Conservation (phyloP, 2,329 filamentous ascomycete genomes). For the Colletotrichum zoysiae region DNA sequence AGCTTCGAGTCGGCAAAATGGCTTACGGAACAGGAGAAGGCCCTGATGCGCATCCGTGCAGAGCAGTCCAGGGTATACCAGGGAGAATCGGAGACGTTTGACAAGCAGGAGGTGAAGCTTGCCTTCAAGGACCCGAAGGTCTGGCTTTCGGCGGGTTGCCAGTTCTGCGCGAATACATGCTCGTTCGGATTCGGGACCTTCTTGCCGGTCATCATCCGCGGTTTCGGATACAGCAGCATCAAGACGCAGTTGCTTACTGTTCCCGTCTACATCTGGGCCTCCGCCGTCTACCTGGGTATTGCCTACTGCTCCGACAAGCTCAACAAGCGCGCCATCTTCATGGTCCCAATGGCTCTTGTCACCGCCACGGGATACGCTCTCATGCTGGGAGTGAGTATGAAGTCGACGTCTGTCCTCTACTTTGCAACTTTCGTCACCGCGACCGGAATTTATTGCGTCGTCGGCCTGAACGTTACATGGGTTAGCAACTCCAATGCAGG, state of each 20-base stretch:
- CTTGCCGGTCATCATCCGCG: slow-evolving; percentile 66
- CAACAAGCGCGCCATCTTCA: slow-evolving; percentile 58
- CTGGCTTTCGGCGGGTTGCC: slow-evolving; percentile 60
- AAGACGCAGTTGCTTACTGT: slow-evolving; percentile 68
- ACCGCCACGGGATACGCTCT: slow-evolving; percentile 66
- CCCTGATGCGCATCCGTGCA: slow-evolving; percentile 63
- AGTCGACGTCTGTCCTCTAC: slow-evolving; percentile 44
- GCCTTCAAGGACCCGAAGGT: slow-evolving; percentile 65
- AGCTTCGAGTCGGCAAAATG: slow-evolving; percentile 62
- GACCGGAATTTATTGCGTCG: slow-evolving; percentile 25
- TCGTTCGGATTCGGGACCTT: slow-evolving; percentile 70
- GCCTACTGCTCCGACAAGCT: slow-evolving; percentile 61
- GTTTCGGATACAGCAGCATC: slow-evolving; percentile 63
- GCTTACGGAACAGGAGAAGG: slow-evolving; percentile 60
- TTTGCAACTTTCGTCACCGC: slow-evolving; percentile 33
- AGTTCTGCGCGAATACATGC: slow-evolving; percentile 66
- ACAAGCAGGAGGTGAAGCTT: slow-evolving; percentile 62
- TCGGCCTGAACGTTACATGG: slow-evolving; percentile 59
- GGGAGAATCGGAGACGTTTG: slow-evolving; percentile 62
- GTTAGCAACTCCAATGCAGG: slow-evolving; percentile 55
- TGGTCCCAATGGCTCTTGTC: slow-evolving; percentile 54
- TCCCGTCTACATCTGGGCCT: slow-evolving; percentile 67
- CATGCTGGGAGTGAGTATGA: slow-evolving; percentile 61
- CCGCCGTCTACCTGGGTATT: slow-evolving; percentile 57
- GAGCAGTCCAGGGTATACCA: slow-evolving; percentile 59